phyloP scores from a whole-genome alignment of 2,329 filamentous ascomycete genomes.

The Fusarium keratoplasticum region DNA sequence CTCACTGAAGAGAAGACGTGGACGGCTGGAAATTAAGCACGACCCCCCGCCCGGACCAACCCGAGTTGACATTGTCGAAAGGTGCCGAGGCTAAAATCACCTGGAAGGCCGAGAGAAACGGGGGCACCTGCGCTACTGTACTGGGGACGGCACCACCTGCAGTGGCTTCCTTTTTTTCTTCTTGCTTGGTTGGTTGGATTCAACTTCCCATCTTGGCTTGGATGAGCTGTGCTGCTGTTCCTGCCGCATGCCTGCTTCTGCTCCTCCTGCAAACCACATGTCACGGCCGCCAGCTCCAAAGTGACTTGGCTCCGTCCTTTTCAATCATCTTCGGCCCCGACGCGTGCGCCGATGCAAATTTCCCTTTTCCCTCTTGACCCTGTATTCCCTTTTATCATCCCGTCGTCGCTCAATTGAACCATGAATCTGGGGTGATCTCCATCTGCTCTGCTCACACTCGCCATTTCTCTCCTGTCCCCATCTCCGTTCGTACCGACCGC shows the following conservation, averaged over 20 bases:
- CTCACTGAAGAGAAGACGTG: slow-evolving; percentile 9
- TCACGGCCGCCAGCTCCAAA: slow-evolving; percentile 39
- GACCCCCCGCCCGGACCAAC: slow-evolving; percentile 30
- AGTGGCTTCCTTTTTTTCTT: slow-evolving; percentile 20
- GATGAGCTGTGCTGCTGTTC: slow-evolving; percentile 22
- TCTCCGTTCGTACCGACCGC: slow-evolving; percentile 21
- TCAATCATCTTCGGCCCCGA: slow-evolving; percentile 38
- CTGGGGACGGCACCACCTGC: neutral
- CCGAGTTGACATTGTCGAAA: slow-evolving; percentile 7
- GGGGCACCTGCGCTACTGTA: neutral
- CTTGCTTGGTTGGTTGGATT: slow-evolving; percentile 24
- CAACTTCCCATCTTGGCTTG: slow-evolving; percentile 25
- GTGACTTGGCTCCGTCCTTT: slow-evolving; percentile 18
- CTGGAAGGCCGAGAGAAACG: slow-evolving; percentile 15
- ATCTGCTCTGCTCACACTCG: slow-evolving; percentile 25
- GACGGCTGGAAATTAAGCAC: slow-evolving; percentile 20
- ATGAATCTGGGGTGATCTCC: slow-evolving; percentile 38
- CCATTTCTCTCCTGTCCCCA: slow-evolving; percentile 17
- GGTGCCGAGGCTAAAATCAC: slow-evolving; percentile 42
- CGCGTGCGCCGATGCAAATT: slow-evolving; percentile 40
- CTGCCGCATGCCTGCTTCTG: slow-evolving; percentile 3
- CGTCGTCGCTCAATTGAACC: slow-evolving; percentile 28
- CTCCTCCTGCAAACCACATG: slow-evolving; percentile 41
- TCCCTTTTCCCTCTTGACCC: slow-evolving; percentile 21
- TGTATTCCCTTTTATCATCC: slow-evolving; percentile 19